phyloP scores from a whole-genome alignment of 2,329 filamentous ascomycete species.

The Stagonosporopsis rhizophila region DNA sequence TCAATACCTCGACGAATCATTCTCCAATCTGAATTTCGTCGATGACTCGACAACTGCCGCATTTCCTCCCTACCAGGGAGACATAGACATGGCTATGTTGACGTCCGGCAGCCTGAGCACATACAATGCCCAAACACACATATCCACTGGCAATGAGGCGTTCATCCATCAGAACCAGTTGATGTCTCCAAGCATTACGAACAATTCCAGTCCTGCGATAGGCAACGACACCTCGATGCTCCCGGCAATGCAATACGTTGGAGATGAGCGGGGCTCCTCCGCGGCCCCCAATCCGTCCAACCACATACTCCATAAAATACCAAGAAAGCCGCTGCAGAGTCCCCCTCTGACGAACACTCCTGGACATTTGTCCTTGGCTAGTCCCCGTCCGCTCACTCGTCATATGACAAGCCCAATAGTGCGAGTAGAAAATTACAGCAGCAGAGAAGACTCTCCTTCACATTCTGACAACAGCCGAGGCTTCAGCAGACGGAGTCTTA shows the following conservation, averaged over 20 bases:
- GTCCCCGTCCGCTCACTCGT: conserved; percentile 36
- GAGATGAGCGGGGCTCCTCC: conserved; percentile 28
- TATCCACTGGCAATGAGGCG: conserved; percentile 28
- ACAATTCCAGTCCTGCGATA: conserved; percentile 47
- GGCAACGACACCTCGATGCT: conserved; percentile 37
- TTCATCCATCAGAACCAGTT: conserved; percentile 42
- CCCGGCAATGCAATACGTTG: conserved; percentile 28
- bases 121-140: conserved; percentile 40
- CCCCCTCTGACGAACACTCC: conserved; percentile 50
- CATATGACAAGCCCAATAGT: conserved; percentile 50
- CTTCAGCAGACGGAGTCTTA: conserved; percentile 46
- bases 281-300: conserved; percentile 37
- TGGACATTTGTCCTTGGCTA: conserved; percentile 34
- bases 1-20: conserved; percentile 41
- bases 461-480: conserved; percentile 44
- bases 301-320: conserved; percentile 35
- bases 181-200: conserved; percentile 47
- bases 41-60: conserved; percentile 32
- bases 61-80: conserved; percentile 34
- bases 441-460: conserved; percentile 45
- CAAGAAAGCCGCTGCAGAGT: conserved; percentile 46
- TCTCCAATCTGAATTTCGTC: conserved; percentile 36
- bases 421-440: conserved; percentile 47
- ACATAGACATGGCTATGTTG: conserved; percentile 38
- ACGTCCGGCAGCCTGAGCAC: conserved; percentile 38